A percentile compares a stretch with the other conserved stretches of the same genome.
These are phyloP conservation scores for Penicillium samsonianum DNA, from an alignment of 495 filamentous ascomycete genomes.

Conservation along the genomic window DNA sequence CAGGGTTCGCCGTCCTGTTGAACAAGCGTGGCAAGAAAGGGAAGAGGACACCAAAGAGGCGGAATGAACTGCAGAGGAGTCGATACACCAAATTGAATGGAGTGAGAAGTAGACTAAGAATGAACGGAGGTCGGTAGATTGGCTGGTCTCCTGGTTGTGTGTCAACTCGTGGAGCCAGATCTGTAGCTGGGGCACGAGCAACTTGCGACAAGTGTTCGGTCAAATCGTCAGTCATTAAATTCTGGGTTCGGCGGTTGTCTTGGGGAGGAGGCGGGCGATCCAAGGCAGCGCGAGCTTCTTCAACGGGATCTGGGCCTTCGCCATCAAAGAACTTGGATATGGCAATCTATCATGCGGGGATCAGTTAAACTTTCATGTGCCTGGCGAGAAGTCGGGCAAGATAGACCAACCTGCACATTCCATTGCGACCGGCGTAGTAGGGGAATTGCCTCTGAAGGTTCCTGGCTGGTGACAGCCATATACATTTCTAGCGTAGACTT, in stretches of 20 bases:
- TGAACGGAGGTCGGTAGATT: conserved; percentile 65
- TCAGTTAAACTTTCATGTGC: conserved; percentile 8
- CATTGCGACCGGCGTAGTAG: conserved; percentile 84
- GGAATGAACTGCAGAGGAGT: conserved; percentile 60
- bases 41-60: conserved; percentile 70
- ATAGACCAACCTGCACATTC: conserved; percentile 79
- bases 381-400: not conserved
- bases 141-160: conserved; percentile 67
- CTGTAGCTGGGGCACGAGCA: conserved; percentile 21
- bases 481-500: conserved; percentile 83
- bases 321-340: conserved; percentile 98
- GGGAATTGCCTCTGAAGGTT: conserved; percentile 72
- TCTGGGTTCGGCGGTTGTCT: conserved; percentile 54
- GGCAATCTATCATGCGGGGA: conserved; percentile 65
- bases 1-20: conserved; percentile 48
- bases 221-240: conserved; percentile 64
- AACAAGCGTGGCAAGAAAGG: conserved; percentile 82
- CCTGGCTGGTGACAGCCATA: conserved; percentile 83
- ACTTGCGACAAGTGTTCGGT: conserved; percentile 39
- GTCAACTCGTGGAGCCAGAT: conserved; percentile 76
- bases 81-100: conserved; percentile 79
- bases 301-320: conserved; percentile 78
- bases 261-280: conserved; percentile 57
- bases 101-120: conserved; percentile 75
- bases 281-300: conserved; percentile 68